Base-by-base conservation (phyloP, 495 filamentous ascomycete genomes). In the Aspergillus cristatus region DNA sequence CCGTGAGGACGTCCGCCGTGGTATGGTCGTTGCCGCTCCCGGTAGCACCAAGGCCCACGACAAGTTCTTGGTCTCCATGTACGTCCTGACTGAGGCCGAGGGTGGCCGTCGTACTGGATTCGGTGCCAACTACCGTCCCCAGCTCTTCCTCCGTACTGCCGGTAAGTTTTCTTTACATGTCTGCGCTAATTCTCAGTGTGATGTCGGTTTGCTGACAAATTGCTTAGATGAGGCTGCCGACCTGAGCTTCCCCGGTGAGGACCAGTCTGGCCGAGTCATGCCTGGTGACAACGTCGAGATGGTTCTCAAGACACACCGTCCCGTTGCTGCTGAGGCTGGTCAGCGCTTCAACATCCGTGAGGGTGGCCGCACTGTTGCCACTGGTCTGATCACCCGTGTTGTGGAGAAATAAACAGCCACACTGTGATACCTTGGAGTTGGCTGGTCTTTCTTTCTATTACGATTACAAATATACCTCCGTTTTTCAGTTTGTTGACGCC, bases 281-380 rank as follows among this genome's bases (percentile, higher is more conserved):
- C 91, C 91, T 37, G 91, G 91, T 56, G 91, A 98, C 76, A 98
- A 98, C 70, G 80, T 91, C 47, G 93, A 97, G 77, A 91, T 98
- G 86, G 62, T 84, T 43, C 82, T 83, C 65, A 69, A 76, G 44
- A 79, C 93, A 45, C 70, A 82, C 67, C 65, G 78, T 53, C 86
- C 93, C 33, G 65, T 93, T 47, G 91, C 89, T 38, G 55, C 94
- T 36, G 93, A 97, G 66, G 62, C 72, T 35, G 89, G 90, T 46
- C 83, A 91, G 72, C 81, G 91, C 37, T 86, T 97, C 72, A 98
- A 94, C 73, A 75, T 98, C 56, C 83, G 91, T 59, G 91, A 98
- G 68, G 91, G 87, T 67, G 87, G 90, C 45, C 76, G 86, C 44
- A 96, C 88, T 32, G 87, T 95, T 37, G 87, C 86, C 41, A 96